Evolutionary conservation across 2,329 filamentous ascomycete species (phyloP).

Genomic region (Paraphoma chrysanthemicola): DNA sequence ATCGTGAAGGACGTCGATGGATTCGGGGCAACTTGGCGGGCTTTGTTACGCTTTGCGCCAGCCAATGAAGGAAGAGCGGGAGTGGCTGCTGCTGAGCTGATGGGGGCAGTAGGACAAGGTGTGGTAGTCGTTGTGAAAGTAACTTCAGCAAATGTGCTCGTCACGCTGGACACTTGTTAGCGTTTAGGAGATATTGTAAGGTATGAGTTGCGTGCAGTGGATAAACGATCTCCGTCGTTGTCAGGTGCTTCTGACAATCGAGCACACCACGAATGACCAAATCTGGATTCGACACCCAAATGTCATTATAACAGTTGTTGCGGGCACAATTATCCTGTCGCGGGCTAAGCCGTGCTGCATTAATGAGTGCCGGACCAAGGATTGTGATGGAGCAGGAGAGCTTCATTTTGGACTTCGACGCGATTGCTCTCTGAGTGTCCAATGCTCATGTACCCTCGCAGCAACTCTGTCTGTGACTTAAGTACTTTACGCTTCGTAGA

Average conservation of each 20-base stretch:
- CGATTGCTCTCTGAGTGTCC: no score
- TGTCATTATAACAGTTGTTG: slow-evolving; percentile 34
- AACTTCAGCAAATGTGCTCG: slow-evolving; percentile 3
- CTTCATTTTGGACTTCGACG: slow-evolving; percentile 25
- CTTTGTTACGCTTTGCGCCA: background rate
- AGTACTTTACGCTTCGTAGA: no score
- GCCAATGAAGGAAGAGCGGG: background rate
- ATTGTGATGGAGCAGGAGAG: slow-evolving; percentile 14
- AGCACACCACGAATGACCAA: slow-evolving; percentile 19
- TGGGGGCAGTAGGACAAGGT: slow-evolving; percentile 8
- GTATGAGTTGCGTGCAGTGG: slow-evolving; percentile 24
- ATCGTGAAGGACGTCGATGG: slow-evolving; percentile 16
- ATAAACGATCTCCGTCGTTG: slow-evolving; percentile 30
- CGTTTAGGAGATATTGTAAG: no score
- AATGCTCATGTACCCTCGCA: no score
- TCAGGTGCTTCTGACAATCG: slow-evolving; percentile 33
- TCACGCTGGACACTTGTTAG: background rate
- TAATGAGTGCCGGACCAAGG: slow-evolving; percentile 11
- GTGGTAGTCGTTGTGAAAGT: slow-evolving; percentile 12
- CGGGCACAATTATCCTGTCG: slow-evolving; percentile 25
- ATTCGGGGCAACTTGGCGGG: slow-evolving; percentile 15
- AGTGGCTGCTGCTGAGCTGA: background rate
- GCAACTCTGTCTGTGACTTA: no score
- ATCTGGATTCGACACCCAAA: slow-evolving; percentile 27
- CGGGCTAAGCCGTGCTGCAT: slow-evolving; percentile 21